phyloP scores from a whole-genome alignment of 371 early-diverging fungal genomes.

The Entomophthora muscae region DNA sequence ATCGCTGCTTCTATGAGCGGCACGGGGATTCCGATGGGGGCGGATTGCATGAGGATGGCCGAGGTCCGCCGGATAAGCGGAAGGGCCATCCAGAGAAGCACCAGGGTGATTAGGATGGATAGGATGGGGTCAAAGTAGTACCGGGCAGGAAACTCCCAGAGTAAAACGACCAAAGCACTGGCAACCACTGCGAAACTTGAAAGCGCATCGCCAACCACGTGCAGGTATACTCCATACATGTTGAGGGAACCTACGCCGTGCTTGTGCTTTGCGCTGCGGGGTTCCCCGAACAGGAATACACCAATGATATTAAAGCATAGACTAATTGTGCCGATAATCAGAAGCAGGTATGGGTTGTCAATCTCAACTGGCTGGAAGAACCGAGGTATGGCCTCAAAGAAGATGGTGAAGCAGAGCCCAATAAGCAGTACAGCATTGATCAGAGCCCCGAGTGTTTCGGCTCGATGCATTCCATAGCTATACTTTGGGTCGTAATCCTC shows the following conservation, averaged over 20 bases:
- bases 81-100: slow-evolving; percentile 42
- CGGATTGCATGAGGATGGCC: slow-evolving; percentile 69
- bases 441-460: slow-evolving; percentile 83
- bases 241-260: slow-evolving; percentile 41
- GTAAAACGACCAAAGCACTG: slow-evolving; percentile 61
- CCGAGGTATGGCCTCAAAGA: slow-evolving; percentile 75
- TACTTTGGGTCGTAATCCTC: slow-evolving; percentile 33
- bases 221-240: slow-evolving; percentile 85
- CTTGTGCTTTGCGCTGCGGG: slow-evolving; percentile 12
- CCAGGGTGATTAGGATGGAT: slow-evolving; percentile 12
- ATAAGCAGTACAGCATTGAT: slow-evolving; percentile 76
- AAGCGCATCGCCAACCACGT: slow-evolving; percentile 85
- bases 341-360: slow-evolving; percentile 47
- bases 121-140: slow-evolving; percentile 63
- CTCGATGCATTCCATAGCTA: slow-evolving; percentile 81
- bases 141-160: slow-evolving; percentile 39
- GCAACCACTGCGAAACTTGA: slow-evolving; percentile 81
- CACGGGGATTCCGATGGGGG: slow-evolving; percentile 47
- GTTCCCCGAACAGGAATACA: slow-evolving; percentile 44
- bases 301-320: slow-evolving; percentile 67
- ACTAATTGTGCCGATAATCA: slow-evolving; percentile 68
- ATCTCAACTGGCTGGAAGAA: slow-evolving; percentile 49
- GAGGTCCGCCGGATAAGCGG: slow-evolving; percentile 50
- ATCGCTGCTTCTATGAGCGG: slow-evolving; percentile 40
- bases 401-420: slow-evolving; percentile 72